Evolutionary conservation across 768 basidiomycete genomes (phyloP), one percentile per base, ranked within the genome.

Genomic region (Tylopilus subfusipes): DNA sequence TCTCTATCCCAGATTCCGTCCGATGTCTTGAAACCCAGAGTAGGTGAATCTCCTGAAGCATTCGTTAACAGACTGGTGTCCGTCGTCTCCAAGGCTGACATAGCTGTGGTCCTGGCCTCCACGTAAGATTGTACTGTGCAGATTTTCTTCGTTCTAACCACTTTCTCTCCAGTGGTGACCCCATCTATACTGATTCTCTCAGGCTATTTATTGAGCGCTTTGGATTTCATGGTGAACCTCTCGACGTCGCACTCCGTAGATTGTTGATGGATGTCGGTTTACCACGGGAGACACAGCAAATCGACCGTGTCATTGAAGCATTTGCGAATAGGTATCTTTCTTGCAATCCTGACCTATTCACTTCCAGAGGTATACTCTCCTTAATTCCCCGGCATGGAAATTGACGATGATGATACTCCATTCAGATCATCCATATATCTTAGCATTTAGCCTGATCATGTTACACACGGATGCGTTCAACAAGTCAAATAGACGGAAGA

Each of bases 371-470:
- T 90, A 63, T 55, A 77, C 56, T 7, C 40, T 13, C 5, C 24
- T 44, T 53, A 2, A 9, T 27, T 36, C 51, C 43, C 43, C 13
- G 11, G 39, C n/a, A 27, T 46, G 24, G 10, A 49, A 39, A 9
- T 19, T 39, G 24, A 47, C 13, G 38, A 34, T 34, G 19, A 40
- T 13, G 33, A 40, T 55, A 27, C 40, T 31, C 39, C 39, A 30
- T 34, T 22, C 57, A 95, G 94, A 97, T 65, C 87, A 96, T 63
- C 90, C 96, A 12, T 98, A 98, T 72, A 90, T 98, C 48, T 77
- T 98, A 44, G 93, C 96, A 13, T 98, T 98, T 74, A 98, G 96
- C 63, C 76, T 98, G 66, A 97, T 98, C 63, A 98, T 99, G 96
- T 77, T 98, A 47, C 95, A 98, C 68, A 99, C 97, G 18, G 97